Percentiles rank a stretch among this genome's conserved stretches.
Evolutionary conservation across 2,329 filamentous ascomycete species (phyloP).

Genomic region (Cladosporium velox): DNA sequence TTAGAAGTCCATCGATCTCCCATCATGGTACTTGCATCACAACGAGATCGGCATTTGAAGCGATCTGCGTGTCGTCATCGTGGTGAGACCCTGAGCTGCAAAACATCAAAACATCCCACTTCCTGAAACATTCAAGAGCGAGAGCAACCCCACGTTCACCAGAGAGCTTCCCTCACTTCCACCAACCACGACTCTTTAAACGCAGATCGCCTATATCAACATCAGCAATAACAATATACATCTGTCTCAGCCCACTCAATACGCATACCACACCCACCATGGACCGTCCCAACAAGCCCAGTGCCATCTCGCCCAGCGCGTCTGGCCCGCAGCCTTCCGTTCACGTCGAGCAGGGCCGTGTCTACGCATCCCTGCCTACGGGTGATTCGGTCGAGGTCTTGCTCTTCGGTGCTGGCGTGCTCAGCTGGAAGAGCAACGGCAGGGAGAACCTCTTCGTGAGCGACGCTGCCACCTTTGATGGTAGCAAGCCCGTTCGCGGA

Average conservation of each 20-base stretch:
- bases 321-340: slow-evolving; percentile 71
- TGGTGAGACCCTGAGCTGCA: slow-evolving; percentile 13
- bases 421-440: slow-evolving; percentile 83
- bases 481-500: slow-evolving; percentile 84
- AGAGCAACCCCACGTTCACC: slow-evolving; percentile 12
- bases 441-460: slow-evolving; percentile 86
- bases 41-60: slow-evolving; percentile 11
- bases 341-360: slow-evolving; percentile 67
- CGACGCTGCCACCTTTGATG: slow-evolving; percentile 76
- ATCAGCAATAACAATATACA: not conserved
- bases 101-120: slow-evolving; percentile 21
- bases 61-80: slow-evolving; percentile 15
- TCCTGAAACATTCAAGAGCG: slow-evolving; percentile 13
- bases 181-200: slow-evolving; percentile 13
- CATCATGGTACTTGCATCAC: not conserved
- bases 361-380: slow-evolving; percentile 78
- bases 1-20: not conserved
- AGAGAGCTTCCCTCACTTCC: slow-evolving; percentile 10
- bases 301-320: slow-evolving; percentile 70
- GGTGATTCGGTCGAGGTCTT: slow-evolving; percentile 85
- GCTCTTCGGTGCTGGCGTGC: slow-evolving; percentile 88
- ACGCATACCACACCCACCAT: slow-evolving; percentile 43
- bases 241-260: not conserved
- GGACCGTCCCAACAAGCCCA: slow-evolving; percentile 83
- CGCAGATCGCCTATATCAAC: not conserved